Evolutionary conservation across 1,139 yeast genomes (phyloP).

Genomic region (Suhomyces anneliseae): DNA sequence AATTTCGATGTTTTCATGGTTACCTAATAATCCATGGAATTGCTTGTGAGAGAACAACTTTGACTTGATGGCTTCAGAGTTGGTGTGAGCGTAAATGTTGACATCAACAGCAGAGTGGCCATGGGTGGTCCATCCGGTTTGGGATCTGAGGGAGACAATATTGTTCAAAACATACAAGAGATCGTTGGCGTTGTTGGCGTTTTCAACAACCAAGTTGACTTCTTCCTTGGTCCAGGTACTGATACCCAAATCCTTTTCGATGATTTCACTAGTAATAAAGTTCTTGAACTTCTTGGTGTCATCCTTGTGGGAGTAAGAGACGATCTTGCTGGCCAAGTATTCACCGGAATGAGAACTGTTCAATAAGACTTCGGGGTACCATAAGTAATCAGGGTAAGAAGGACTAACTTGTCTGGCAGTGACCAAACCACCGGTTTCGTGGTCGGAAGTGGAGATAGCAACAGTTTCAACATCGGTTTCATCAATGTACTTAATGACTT

Average conservation of each 20-base stretch:
- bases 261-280: conserved; percentile 15
- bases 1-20: conserved; percentile 81
- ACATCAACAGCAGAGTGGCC: conserved; percentile 33
- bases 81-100: conserved; percentile 29
- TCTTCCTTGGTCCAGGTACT: conserved; percentile 17
- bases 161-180: conserved; percentile 32
- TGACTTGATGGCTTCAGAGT: conserved; percentile 38
- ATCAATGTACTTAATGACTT: conserved; percentile 25
- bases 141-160: conserved; percentile 25
- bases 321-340: conserved; percentile 21
- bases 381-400: conserved; percentile 29
- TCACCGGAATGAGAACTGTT: conserved; percentile 29
- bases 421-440: conserved; percentile 33
- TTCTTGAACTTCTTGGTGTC: conserved; percentile 8
- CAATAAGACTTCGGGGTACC: conserved; percentile 26
- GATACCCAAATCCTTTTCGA: conserved; percentile 24
- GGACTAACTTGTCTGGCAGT: conserved; percentile 70
- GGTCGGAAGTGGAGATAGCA: conserved; percentile 29
- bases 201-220: conserved; percentile 13
- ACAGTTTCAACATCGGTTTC: conserved; percentile 24
- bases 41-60: conserved; percentile 30
- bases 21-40: conserved; percentile 62
- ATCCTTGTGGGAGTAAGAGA: conserved; percentile 6
- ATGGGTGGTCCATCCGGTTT: conserved; percentile 31
- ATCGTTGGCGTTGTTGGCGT: conserved; percentile 12